Evolutionary conservation across 2,329 filamentous ascomycete species (phyloP), one percentile per base, ranked within the genome.

Genomic region (Cladosporium sp.): DNA sequence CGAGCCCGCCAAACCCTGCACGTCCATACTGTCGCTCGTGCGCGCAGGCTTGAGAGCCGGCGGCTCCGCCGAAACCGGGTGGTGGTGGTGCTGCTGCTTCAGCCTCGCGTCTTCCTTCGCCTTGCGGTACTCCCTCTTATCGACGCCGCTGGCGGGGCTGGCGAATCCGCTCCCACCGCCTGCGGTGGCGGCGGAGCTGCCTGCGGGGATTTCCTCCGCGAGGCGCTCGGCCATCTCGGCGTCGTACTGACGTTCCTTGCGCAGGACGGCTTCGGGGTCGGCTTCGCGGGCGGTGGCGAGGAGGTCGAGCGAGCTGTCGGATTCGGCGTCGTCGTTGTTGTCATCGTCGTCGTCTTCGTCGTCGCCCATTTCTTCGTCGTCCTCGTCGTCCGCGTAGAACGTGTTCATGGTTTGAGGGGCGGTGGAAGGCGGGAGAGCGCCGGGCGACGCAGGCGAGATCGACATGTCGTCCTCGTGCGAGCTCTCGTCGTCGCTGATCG

Each of bases 81-180:
- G 13, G 15, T 3, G 2, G 9, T 6, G 5, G 17, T 40, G n/a
- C n/a, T 13, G 43, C 24, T 51, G 54, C 9, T 50, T 42, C 32
- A 44, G 36, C 1, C 50, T 49, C 3, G 49, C 44, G 5, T 54
- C 54, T 43, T 52, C 45, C n/a, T 57, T 44, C 15, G 56, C 60
- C 20, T 53, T 51, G 38, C 53, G 36, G 38, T 58, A 58, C 3
- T 57, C 56, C 4, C 45, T 9, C 37, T 48, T 48, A 19, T 48
- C 45, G 8, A 57, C 51, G 18, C 48, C 56, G 42, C 51, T 57
- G 1, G 56, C 61, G 3, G 74, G 74, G 39, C 63, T 74, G 32
- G 69, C 71, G 51, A 72, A 75, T 0, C 74, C 74, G 37, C 72
- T 75, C 6, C 74, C 74, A 8, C 74, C 74, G 3, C 71, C 73